Evolutionary conservation across 1,139 yeast species (phyloP).

Genomic region (Kurtzmaniella quercitrusa): DNA sequence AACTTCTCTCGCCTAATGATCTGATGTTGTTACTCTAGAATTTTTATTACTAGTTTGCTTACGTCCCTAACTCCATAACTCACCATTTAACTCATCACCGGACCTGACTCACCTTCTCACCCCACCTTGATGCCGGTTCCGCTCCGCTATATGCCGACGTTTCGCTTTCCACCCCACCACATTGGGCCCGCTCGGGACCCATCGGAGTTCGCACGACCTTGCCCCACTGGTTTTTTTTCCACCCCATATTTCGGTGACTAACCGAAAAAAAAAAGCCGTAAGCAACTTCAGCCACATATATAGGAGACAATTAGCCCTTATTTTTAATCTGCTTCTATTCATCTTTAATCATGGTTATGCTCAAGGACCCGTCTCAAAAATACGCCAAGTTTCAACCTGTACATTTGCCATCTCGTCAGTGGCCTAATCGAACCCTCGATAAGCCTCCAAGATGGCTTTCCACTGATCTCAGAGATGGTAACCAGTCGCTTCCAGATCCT

Average conservation of each 20-base stretch:
- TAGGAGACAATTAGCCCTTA: background rate
- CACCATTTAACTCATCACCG: background rate
- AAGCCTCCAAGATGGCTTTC: conserved; percentile 95
- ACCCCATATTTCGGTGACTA: conserved; percentile 3
- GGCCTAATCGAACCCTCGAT: conserved; percentile 77
- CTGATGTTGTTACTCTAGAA: too few relatives aligned
- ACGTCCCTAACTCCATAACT: background rate
- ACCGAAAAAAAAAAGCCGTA: background rate
- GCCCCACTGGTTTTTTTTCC: background rate
- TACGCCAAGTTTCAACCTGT: conserved; percentile 69
- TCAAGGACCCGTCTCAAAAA: conserved; percentile 72
- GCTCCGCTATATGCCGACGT: conserved; percentile 6
- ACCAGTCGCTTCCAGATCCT: conserved; percentile 96
- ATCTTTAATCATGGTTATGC: conserved; percentile 25
- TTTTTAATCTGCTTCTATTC: background rate
- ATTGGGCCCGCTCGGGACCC: background rate
- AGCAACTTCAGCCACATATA: background rate
- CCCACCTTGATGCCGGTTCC: conserved; percentile 4
- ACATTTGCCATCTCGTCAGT: conserved; percentile 68
- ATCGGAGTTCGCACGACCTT: conserved; percentile 4
- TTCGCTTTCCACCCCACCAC: background rate
- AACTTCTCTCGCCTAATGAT: too few relatives aligned
- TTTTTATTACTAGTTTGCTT: background rate
- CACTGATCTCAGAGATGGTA: conserved; percentile 94
- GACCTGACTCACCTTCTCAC: background rate